Conservation (phyloP, 1,139 yeast genomes). For the Petasospora rhodanensis region DNA sequence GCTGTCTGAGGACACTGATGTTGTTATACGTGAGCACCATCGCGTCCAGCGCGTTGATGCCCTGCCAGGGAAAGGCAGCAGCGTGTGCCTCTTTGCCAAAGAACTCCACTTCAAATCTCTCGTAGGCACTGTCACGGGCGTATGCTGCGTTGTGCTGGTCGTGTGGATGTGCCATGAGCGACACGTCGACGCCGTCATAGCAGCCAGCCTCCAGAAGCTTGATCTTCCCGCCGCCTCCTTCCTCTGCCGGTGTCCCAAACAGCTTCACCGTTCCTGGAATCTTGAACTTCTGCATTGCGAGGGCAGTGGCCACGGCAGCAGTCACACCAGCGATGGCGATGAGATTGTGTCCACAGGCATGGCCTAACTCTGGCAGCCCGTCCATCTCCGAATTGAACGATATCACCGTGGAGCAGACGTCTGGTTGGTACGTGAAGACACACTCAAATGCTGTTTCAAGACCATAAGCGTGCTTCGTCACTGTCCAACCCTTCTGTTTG, state of each 20-base stretch:
- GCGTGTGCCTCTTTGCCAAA: conserved; percentile 12
- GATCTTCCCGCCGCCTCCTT: conserved; percentile 8
- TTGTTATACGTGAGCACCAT: conserved; percentile 6
- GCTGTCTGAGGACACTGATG: conserved; percentile 7
- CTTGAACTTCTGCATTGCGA: conserved; percentile 7
- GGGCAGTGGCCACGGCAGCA: conserved; percentile 5
- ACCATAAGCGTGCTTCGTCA: conserved; percentile 5
- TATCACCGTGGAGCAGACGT: conserved; percentile 1
- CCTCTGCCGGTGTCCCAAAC: conserved; percentile 8
- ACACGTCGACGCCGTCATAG: conserved; percentile 4
- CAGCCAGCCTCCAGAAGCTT: conserved; percentile 6
- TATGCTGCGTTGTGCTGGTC: background rate
- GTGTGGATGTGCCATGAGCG: conserved; percentile 6
- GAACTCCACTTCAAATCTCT: conserved; percentile 5
- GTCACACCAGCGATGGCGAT: conserved; percentile 7
- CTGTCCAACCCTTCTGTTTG: conserved; percentile 5
- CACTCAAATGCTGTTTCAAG: conserved; percentile 5
- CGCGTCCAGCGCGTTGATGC: conserved; percentile 8
- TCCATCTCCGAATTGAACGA: conserved; percentile 9
- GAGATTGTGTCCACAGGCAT: conserved; percentile 9
- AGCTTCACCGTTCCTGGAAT: conserved; percentile 6
- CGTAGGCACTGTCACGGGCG: conserved; percentile 1
- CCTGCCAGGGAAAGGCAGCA: conserved; percentile 9
- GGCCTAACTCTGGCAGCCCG: conserved; percentile 6
- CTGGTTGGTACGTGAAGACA: conserved; percentile 2